A percentile compares a stretch with the other conserved stretches of the same genome.
Conservation (phyloP, 257 asterid species). For the Anisodus tanguticus region DNA sequence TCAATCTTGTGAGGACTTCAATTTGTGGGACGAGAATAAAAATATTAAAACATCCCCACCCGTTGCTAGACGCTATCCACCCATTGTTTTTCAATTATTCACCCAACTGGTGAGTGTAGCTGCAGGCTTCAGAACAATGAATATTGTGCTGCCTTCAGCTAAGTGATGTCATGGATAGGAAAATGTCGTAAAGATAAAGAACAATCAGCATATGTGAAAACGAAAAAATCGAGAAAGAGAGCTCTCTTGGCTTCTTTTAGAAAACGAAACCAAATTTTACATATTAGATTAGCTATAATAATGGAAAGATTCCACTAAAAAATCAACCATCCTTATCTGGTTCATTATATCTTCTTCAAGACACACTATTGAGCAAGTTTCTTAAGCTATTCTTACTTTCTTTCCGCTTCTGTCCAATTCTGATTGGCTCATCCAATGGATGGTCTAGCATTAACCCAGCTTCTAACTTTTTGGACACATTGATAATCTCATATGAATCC, state of each 20-base stretch:
- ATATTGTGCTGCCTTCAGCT: neutral
- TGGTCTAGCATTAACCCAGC: constrained; percentile 53
- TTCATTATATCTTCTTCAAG: constrained; percentile 50
- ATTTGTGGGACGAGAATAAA: neutral
- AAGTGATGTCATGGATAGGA: neutral
- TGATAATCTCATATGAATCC: constrained; percentile 87
- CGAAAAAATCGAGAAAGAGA: neutral
- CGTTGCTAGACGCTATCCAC: neutral
- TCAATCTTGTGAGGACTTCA: neutral
- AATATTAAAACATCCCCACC: neutral
- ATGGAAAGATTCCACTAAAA: neutral
- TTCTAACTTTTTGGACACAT: constrained; percentile 73
- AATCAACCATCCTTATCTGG: constrained; percentile 24
- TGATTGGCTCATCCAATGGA: constrained; percentile 38
- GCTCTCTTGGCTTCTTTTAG: neutral
- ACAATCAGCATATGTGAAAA: neutral
- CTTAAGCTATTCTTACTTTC: constrained; percentile 82
- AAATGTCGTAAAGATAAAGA: neutral
- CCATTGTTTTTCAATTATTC: neutral
- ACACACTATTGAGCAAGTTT: constrained; percentile 55
- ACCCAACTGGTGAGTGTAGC: neutral
- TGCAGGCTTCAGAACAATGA: neutral
- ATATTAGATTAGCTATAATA: neutral
- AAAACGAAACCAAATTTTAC: neutral
- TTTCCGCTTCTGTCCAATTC: constrained; percentile 42